A percentile compares a stretch with the other conserved stretches of the same genome.
Conservation (phyloP, 2,329 filamentous ascomycete species). For the Talaromyces amestolkiae region DNA sequence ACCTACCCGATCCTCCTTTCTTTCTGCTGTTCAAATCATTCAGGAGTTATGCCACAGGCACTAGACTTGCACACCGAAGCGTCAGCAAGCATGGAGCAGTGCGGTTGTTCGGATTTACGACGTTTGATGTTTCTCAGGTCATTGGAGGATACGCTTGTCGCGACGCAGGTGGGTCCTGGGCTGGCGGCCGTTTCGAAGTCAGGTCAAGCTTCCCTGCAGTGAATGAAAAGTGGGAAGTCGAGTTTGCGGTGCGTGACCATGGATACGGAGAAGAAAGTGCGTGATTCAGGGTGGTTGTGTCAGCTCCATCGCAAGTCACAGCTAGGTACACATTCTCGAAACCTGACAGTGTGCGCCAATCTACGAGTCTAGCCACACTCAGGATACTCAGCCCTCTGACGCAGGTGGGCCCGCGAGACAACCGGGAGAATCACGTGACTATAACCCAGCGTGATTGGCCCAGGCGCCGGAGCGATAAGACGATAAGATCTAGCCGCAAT, state of each 20-base stretch:
- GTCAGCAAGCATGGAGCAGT: background rate
- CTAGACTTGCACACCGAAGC: background rate
- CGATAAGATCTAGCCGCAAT: conserved; percentile 14
- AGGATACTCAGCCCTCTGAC: conserved; percentile 1
- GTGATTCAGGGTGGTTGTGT: background rate
- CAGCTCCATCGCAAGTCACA: background rate
- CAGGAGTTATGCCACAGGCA: background rate
- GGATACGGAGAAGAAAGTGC: background rate
- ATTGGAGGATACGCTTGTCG: conserved; percentile 1
- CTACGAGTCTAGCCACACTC: background rate
- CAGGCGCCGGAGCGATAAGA: conserved; percentile 11
- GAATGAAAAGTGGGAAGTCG: background rate
- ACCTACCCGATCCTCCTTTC: conserved; percentile 8
- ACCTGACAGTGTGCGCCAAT: background rate
- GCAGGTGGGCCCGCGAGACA: background rate
- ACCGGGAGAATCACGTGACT: background rate
- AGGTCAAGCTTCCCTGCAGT: background rate
- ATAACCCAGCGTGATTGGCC: conserved; percentile 1
- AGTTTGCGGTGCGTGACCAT: background rate
- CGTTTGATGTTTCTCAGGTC: background rate
- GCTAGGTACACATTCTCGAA: background rate
- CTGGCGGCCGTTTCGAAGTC: background rate
- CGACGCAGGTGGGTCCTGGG: conserved; percentile 7
- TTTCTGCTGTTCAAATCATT: conserved; percentile 3
- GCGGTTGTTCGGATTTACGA: background rate